phyloP scores from a whole-genome alignment of 768 basidiomycete genomes.

The Boletus rubroflammeus region DNA sequence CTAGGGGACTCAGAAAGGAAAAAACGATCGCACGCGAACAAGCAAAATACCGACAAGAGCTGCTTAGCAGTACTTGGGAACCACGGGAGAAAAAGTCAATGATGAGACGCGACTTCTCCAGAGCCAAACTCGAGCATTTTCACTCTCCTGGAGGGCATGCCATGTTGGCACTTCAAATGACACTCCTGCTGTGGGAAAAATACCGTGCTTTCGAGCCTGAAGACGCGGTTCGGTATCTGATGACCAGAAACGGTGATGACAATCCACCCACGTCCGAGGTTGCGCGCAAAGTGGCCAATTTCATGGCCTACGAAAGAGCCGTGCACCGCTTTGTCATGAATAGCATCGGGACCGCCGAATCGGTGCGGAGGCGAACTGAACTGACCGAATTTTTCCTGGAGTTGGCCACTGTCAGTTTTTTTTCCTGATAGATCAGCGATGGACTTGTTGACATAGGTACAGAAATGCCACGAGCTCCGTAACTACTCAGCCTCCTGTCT shows the following conservation, averaged over 20 bases:
- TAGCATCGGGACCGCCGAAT: constrained; percentile 23
- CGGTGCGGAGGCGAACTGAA: constrained; percentile 19
- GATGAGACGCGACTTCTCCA: constrained; percentile 24
- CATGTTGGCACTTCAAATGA: constrained; percentile 46
- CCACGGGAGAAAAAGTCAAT: constrained; percentile 30
- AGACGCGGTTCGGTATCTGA: constrained; percentile 41
- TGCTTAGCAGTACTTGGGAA: constrained; percentile 23
- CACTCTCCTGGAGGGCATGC: constrained; percentile 35
- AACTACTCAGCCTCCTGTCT: constrained; percentile 44
- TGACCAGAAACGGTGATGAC: constrained; percentile 29
- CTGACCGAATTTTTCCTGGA: constrained; percentile 45
- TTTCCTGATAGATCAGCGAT: background rate
- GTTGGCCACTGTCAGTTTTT: constrained; percentile 36
- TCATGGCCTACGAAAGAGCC: constrained; percentile 35
- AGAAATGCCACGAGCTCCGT: constrained; percentile 44
- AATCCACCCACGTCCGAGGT: constrained; percentile 26
- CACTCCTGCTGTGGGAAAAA: constrained; percentile 34
- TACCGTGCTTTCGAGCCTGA: constrained; percentile 42
- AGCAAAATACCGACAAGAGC: constrained; percentile 15
- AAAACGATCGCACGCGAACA: constrained; percentile 24
- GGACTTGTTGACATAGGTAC: constrained; percentile 1
- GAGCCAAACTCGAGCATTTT: constrained; percentile 34
- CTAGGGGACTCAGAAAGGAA: constrained; percentile 26
- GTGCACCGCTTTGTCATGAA: constrained; percentile 44
- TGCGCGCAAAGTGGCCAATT: constrained; percentile 25